Conservation (phyloP, 352 stramenopile genomes). For the Phytophthora vignae region DNA sequence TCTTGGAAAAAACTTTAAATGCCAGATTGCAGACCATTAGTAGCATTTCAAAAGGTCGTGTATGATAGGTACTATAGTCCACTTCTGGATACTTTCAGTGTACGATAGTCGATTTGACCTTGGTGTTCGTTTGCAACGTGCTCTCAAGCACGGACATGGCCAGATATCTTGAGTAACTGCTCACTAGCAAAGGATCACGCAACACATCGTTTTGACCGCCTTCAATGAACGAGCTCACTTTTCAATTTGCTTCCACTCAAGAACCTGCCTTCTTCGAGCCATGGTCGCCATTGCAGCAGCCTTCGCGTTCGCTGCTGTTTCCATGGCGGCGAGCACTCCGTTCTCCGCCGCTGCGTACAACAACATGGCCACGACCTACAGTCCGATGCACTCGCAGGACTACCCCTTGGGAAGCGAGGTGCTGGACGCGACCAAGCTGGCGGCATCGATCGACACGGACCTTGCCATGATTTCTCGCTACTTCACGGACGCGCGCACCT, state of each 20-base stretch:
- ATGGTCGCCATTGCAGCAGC: slow-evolving; percentile 2
- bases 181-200: neutral
- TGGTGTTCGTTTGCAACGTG: neutral
- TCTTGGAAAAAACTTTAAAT: no score
- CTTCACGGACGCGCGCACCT: slow-evolving; percentile 61
- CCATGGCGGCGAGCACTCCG: neutral
- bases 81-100: neutral
- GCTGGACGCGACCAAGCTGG: slow-evolving; percentile 30
- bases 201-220: neutral
- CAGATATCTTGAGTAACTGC: neutral
- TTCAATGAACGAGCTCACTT: neutral
- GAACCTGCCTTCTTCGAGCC: neutral
- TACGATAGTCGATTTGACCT: neutral
- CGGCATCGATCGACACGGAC: slow-evolving; percentile 48
- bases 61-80: neutral
- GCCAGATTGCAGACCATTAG: neutral
- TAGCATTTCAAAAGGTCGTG: neutral
- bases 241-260: neutral
- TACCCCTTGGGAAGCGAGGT: slow-evolving; percentile 51
- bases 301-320: slow-evolving; percentile 1
- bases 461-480: slow-evolving; percentile 52
- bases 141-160: neutral
- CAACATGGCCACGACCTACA: slow-evolving; percentile 65
- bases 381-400: slow-evolving; percentile 56
- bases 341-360: slow-evolving; percentile 1